These are phyloP conservation scores for Hansfordia pulvinata DNA, from an alignment of 2,329 filamentous ascomycete species.

Conservation along the genomic window DNA sequence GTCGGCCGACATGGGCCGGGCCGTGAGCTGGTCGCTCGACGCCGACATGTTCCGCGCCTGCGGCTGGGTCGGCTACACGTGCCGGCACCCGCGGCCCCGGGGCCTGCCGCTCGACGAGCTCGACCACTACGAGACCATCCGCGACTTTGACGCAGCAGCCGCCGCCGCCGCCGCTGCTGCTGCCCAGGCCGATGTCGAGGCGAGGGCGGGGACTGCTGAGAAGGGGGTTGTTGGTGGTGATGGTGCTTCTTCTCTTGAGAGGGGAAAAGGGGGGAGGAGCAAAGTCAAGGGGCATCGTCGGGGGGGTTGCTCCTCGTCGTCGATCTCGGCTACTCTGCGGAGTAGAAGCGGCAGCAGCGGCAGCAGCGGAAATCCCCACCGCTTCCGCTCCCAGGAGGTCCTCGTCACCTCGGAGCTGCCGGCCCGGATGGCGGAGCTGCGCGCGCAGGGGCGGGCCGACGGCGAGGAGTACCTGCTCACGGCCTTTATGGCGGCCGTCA, in stretches of 20 bases:
- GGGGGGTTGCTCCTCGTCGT: too few relatives aligned
- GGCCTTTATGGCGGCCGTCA: slow-evolving; percentile 19
- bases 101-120: slow-evolving; percentile 9
- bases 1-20: slow-evolving; percentile 6
- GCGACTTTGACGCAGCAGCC: slow-evolving; percentile 12
- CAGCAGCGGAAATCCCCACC: too few relatives aligned
- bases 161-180: too few relatives aligned
- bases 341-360: too few relatives aligned
- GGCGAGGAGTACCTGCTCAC: slow-evolving; percentile 19
- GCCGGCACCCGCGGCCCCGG: slow-evolving; percentile 14
- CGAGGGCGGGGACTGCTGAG: too few relatives aligned
- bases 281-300: too few relatives aligned
- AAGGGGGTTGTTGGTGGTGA: too few relatives aligned
- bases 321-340: too few relatives aligned
- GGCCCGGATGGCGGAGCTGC: slow-evolving; percentile 11
- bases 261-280: too few relatives aligned
- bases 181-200: too few relatives aligned
- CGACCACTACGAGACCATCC: slow-evolving; percentile 12
- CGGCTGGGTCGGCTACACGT: slow-evolving; percentile 20
- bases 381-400: slow-evolving; percentile 15
- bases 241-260: too few relatives aligned
- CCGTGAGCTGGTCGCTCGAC: slow-evolving; percentile 18
- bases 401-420: slow-evolving; percentile 17
- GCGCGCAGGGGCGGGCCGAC: slow-evolving; percentile 7
- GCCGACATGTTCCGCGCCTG: slow-evolving; percentile 12